Base-by-base conservation (phyloP, 1,139 yeast genomes). In the Pichia sp. region DNA sequence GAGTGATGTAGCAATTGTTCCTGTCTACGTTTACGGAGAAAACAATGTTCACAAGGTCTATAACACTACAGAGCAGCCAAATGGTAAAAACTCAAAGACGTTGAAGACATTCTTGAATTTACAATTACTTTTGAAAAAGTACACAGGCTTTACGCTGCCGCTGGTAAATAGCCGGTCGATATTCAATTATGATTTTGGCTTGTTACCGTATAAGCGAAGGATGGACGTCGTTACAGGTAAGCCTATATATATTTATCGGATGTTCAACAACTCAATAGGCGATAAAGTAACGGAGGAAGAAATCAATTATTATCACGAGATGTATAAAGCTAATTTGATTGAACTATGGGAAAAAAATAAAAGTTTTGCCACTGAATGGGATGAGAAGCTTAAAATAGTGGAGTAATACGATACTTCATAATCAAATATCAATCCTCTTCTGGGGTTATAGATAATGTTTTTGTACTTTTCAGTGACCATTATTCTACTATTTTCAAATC, bases 1-100 rank as follows among this genome's bases (percentile, higher is more conserved):
- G 56, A 58, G 61, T 16, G 59, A 87, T 64, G 86, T 90, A 1
- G 77, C 81, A 19, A 69, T 93, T 26, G 98, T 93, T 1, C 99
- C 99, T 0, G 82, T 88, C 1, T 84, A 87, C 69, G 95, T 90
- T 26, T 93, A 90, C 73, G 98, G 99, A 2, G 99, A 93, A 66
- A 93, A 62, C 71, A 64, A 65, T 55, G 54, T 67, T 8, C 66
- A 66, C 50, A 66, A 67, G 41, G 67, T 68, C 10, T 66, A 58
- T 48, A 64, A 66, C 49, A 64, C 68, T 0, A 60, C 58, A 16
- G 65, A 61, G 32, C 53, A 57, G 26, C 10, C 32, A 6, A 13
- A 44, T 7, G 42, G 40, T 6, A 34, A 42, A 4, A 45, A 44
- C 4, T 41, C 51, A 7, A 41, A 15, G 5, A 6, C 54, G 8